Base-by-base conservation (phyloP, 2,329 filamentous ascomycete genomes). In the Ophiostoma ulmi region DNA sequence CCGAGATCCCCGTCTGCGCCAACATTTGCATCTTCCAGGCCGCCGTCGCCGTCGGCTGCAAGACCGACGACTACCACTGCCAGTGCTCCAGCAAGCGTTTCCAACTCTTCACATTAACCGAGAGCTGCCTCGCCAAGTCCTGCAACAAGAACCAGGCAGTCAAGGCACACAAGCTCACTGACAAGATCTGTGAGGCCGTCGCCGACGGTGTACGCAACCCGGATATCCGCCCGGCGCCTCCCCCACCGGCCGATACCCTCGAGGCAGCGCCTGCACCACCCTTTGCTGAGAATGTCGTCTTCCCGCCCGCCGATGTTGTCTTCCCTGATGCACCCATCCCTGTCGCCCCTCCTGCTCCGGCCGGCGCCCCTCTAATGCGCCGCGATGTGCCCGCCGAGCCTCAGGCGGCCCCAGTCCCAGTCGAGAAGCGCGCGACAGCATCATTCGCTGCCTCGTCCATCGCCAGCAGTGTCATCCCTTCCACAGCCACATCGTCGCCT, bases 1-100 rank as follows among this genome's bases (percentile, higher is more conserved):
- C 81, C 81, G 71, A 72, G 69, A 41, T 75, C 67, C 74, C 74
- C 63, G 68, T 70, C 22, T 75, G 74, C 69, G 73, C 74, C 36
- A 66, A 70, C 44, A 39, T 70, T 35, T 75, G 74, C 70, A 26
- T 75, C 48, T 41, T 70, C 61, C 70, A 72, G 68, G 73, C 69
- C 22, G 71, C 74, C 55, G 20, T 61, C 20, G 69, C 71, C 64
- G 72, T 72, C 52, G 71, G 67, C 68, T 75, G 74, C 70, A 55
- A 58, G 2, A 36, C 66, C 48, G 52, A 38, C 58, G 72, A 75
- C 70, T 72, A 73, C 22, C 64, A 48, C 65, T 75, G 74, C 73
- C 72, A 70, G 67, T 75, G 74, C 70, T n/a, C 63, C 1, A 14
- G 14, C 48, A 20, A 71, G 65, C 55, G 68, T 11, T 41, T 66